Percentiles rank a stretch among this genome's conserved stretches.
Conservation (phyloP, 2,329 filamentous ascomycete species). For the Sarocladiaceae sp. region DNA sequence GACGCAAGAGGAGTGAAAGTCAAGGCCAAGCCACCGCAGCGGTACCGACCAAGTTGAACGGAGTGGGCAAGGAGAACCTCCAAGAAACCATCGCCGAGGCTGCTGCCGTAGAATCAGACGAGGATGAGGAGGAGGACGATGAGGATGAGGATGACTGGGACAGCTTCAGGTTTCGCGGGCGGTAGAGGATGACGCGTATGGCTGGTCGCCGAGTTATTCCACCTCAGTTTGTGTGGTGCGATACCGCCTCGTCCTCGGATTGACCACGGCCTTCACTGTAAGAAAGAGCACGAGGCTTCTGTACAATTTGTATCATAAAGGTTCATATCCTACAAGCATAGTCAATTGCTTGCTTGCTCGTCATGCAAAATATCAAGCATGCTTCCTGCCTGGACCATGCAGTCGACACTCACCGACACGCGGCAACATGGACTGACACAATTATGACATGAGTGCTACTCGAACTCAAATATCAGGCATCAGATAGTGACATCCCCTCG, state of each 20-base stretch:
- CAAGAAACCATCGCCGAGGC: slow-evolving; percentile 19
- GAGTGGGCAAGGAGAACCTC: slow-evolving; percentile 23
- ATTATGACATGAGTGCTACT: too few species aligned
- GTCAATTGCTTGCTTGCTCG: background rate
- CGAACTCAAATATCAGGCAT: background rate
- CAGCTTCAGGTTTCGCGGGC: slow-evolving; percentile 47
- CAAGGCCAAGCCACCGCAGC: slow-evolving; percentile 13
- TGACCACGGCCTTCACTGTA: too few species aligned
- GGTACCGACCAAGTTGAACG: slow-evolving; percentile 14
- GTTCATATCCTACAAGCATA: slow-evolving; percentile 3
- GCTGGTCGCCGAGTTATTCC: background rate
- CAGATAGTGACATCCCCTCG: background rate
- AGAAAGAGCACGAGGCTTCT: too few species aligned
- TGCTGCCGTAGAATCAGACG: slow-evolving; percentile 21
- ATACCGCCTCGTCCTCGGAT: too few species aligned
- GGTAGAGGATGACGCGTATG: background rate
- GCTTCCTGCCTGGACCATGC: too few species aligned
- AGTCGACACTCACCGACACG: too few species aligned
- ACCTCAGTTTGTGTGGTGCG: background rate
- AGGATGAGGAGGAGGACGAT: slow-evolving; percentile 40
- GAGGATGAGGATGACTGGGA: slow-evolving; percentile 53
- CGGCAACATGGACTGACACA: too few species aligned
- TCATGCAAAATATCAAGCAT: too few species aligned
- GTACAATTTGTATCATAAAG: slow-evolving; percentile 19
- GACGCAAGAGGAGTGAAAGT: slow-evolving; percentile 29